phyloP scores from a whole-genome alignment of 129 eudicot genomes.

The Saussurea involucrata region DNA sequence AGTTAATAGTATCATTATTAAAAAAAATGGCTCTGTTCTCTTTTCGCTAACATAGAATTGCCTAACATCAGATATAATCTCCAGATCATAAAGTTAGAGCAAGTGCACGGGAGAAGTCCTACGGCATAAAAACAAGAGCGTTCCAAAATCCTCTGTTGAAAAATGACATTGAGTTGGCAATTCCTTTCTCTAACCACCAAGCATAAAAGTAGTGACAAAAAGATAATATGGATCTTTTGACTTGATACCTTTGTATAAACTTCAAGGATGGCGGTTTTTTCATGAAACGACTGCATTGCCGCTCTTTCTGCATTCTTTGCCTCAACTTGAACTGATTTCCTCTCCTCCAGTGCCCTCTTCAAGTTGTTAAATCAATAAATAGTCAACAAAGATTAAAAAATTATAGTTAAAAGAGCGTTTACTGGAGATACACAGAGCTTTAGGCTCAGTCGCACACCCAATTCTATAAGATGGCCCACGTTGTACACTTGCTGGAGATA shows the following conservation, averaged over 20 bases:
- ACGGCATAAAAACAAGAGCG: not conserved
- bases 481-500: not conserved
- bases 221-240: not conserved
- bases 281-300: slow-evolving; percentile 65
- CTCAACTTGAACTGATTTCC: slow-evolving; percentile 47
- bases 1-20: not conserved
- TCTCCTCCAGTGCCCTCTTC: slow-evolving; percentile 85
- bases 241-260: slow-evolving; percentile 66
- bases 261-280: slow-evolving; percentile 65
- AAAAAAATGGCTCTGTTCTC: not conserved
- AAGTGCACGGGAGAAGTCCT: not conserved
- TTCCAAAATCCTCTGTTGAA: not conserved
- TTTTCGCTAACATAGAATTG: not conserved
- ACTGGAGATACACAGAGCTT: not conserved
- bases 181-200: not conserved
- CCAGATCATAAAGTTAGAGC: not conserved
- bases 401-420: not conserved
- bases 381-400: not conserved
- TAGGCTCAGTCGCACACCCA: not conserved
- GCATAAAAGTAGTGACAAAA: not conserved
- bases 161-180: not conserved
- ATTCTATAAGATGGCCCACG: not conserved
- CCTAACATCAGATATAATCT: not conserved
- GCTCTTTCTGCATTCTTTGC: slow-evolving; percentile 82
- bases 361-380: slow-evolving; percentile 18